phyloP scores from a whole-genome alignment of 192 early-diverging fungal species.

The Spinellus fusiger region DNA sequence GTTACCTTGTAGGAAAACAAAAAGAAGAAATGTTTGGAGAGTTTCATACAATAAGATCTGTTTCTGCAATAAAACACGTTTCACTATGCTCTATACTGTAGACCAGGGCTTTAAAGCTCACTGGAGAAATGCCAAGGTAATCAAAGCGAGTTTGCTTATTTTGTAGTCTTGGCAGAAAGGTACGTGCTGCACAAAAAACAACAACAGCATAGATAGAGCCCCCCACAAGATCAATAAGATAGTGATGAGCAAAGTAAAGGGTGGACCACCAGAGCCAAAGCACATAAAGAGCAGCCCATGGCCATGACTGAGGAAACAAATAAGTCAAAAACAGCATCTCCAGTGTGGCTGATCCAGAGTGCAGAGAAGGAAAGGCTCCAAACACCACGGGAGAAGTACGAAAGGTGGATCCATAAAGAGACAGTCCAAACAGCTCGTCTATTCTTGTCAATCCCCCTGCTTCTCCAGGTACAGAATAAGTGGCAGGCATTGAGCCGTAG shows the following conservation, averaged over 20 bases:
- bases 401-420: slow-evolving; percentile 57
- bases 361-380: slow-evolving; percentile 71
- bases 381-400: slow-evolving; percentile 63
- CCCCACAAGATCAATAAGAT: slow-evolving; percentile 63
- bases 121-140: slow-evolving; percentile 21
- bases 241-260: slow-evolving; percentile 70
- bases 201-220: slow-evolving; percentile 59
- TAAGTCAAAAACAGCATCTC: slow-evolving; percentile 51
- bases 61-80: not conserved
- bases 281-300: slow-evolving; percentile 44
- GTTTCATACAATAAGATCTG: not conserved
- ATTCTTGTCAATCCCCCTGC: slow-evolving; percentile 61
- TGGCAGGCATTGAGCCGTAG: slow-evolving; percentile 52
- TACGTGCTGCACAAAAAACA: slow-evolving; percentile 41
- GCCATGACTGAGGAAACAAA: slow-evolving; percentile 35
- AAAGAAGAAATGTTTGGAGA: not conserved
- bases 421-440: slow-evolving; percentile 55
- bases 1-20: not conserved
- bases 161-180: slow-evolving; percentile 37
- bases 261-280: slow-evolving; percentile 74
- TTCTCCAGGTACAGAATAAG: slow-evolving; percentile 59
- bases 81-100: slow-evolving; percentile 14
- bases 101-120: slow-evolving; percentile 5
- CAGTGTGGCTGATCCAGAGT: slow-evolving; percentile 61
- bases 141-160: slow-evolving; percentile 20